A percentile compares a stretch with the other conserved stretches of the same genome.
These are phyloP conservation scores for Saccharomycopsis guyanensis DNA, from an alignment of 805 yeast species.

Conservation along the genomic window DNA sequence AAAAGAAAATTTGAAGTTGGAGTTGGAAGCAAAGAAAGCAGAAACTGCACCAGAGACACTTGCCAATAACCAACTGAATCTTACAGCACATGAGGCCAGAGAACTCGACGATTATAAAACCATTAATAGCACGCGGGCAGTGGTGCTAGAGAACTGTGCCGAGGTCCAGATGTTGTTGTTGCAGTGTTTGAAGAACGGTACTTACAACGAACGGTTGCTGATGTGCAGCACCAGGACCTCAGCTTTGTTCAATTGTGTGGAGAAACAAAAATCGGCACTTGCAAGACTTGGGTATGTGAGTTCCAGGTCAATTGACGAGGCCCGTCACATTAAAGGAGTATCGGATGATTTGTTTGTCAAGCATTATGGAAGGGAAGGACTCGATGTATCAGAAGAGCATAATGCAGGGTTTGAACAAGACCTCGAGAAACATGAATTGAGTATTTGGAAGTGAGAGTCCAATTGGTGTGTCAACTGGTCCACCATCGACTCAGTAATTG, in stretches of 20 bases:
- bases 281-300: conserved; percentile 12
- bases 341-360: conserved; percentile 21
- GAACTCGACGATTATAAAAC: conserved; percentile 14
- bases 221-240: conserved; percentile 17
- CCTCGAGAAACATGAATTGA: conserved; percentile 10
- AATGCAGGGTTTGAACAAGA: conserved; percentile 7
- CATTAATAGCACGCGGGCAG: conserved; percentile 4
- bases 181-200: conserved; percentile 18
- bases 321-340: conserved; percentile 16
- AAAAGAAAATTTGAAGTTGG: conserved; percentile 12
- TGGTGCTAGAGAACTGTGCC: conserved; percentile 20
- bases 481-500: no score
- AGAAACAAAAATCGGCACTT: conserved; percentile 15
- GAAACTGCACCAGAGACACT: conserved; percentile 3
- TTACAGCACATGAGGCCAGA: conserved; percentile 3
- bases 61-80: not conserved
- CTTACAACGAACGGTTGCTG: conserved; percentile 14
- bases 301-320: conserved; percentile 18
- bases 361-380: conserved; percentile 19
- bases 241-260: conserved; percentile 19
- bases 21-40: conserved; percentile 17
- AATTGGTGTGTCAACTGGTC: no score
- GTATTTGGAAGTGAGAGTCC: conserved; percentile 14
- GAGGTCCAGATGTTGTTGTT: conserved; percentile 17
- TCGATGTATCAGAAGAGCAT: conserved; percentile 5